phyloP scores from a whole-genome alignment of 73 alveolate species.

The Paramecium biaurelia region DNA sequence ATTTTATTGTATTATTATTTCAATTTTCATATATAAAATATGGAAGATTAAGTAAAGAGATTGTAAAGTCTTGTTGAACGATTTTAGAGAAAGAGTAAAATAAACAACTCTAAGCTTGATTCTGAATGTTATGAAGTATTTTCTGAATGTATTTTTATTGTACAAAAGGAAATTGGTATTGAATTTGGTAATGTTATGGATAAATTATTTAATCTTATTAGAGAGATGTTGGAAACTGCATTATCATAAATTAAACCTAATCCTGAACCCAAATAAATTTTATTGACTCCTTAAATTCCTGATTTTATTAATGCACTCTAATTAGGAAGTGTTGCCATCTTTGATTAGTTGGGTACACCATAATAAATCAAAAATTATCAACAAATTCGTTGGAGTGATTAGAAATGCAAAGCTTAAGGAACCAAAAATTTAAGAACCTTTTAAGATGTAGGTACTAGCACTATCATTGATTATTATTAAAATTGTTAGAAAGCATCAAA shows the following conservation, averaged over 20 bases:
- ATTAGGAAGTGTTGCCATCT: not conserved
- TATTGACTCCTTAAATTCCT: not conserved
- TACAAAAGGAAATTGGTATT: not conserved
- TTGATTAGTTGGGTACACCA: not conserved
- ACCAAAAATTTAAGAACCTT: not conserved
- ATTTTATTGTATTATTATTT: not conserved
- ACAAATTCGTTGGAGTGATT: not conserved
- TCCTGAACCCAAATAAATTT: not conserved
- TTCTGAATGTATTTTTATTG: not conserved
- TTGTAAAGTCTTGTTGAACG: not conserved
- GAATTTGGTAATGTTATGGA: not conserved
- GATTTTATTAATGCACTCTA: not conserved
- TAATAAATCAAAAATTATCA: not conserved
- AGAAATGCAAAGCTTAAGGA: not conserved
- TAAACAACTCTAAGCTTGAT: not conserved
- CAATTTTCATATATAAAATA: not conserved
- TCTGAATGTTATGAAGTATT: not conserved
- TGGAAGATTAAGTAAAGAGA: constrained; percentile 3
- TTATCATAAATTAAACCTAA: not conserved
- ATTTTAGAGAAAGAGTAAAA: not conserved
- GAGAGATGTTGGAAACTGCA: not conserved
- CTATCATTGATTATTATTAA: not conserved
- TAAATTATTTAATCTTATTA: not conserved
- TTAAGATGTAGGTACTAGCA: not conserved
- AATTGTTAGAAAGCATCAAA: not conserved